Conservation (phyloP, 768 basidiomycete species). For the Hebeloma cylindrosporum region DNA sequence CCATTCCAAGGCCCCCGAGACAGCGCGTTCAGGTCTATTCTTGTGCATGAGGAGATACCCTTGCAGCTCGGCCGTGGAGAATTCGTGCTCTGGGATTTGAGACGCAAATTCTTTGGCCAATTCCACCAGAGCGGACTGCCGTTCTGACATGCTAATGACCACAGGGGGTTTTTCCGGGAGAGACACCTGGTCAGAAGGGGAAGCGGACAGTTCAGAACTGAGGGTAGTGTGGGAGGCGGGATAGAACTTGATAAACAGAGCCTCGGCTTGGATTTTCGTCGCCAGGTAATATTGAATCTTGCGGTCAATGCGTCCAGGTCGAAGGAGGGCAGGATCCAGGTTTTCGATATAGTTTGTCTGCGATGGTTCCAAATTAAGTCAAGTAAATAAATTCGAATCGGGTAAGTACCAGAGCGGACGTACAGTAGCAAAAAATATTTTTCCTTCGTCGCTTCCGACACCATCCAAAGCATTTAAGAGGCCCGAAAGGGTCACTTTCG, state of each 20-base stretch:
- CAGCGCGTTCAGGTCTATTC: slow-evolving; percentile 36
- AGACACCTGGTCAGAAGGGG: slow-evolving; percentile 2
- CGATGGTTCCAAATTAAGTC: background rate
- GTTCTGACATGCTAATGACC: slow-evolving; percentile 10
- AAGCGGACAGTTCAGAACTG: slow-evolving; percentile 17
- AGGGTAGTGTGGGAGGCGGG: slow-evolving; percentile 29
- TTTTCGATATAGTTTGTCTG: slow-evolving; percentile 35
- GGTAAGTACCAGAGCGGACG: slow-evolving; percentile 13
- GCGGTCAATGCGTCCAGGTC: slow-evolving; percentile 57
- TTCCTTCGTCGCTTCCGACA: slow-evolving; percentile 60
- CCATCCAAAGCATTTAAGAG: slow-evolving; percentile 61
- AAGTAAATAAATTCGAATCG: background rate
- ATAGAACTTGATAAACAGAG: slow-evolving; percentile 55
- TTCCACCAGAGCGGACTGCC: slow-evolving; percentile 17
- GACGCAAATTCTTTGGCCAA: slow-evolving; percentile 43
- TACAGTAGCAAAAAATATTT: slow-evolving; percentile 60
- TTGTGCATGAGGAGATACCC: slow-evolving; percentile 54
- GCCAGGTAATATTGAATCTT: slow-evolving; percentile 52
- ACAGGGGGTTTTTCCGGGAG: background rate
- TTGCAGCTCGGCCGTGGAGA: slow-evolving; percentile 62
- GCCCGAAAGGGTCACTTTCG: slow-evolving; percentile 51
- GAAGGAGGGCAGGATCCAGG: slow-evolving; percentile 58
- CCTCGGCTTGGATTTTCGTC: slow-evolving; percentile 43
- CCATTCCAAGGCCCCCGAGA: slow-evolving; percentile 39
- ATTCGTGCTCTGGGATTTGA: slow-evolving; percentile 43